Percentiles rank a stretch among this genome's conserved stretches.
These are phyloP conservation scores for Aspergillus brunneoviolaceus DNA, from an alignment of 2,329 filamentous ascomycete genomes.

Conservation along the genomic window DNA sequence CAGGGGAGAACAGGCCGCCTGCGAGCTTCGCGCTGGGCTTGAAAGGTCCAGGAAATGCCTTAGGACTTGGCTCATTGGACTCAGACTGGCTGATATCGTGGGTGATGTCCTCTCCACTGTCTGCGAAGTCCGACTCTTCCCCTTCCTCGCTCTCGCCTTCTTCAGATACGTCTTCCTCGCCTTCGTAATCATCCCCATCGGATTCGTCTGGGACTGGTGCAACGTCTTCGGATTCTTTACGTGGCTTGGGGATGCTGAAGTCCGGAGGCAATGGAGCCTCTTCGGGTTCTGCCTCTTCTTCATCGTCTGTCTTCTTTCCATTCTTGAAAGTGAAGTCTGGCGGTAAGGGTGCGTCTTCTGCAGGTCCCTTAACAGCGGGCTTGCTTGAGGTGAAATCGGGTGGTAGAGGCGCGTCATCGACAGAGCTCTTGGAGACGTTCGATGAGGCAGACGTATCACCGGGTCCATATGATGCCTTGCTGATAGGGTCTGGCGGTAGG, in stretches of 20 bases:
- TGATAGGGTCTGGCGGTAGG: slow-evolving; percentile 50
- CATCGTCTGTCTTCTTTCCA: slow-evolving; percentile 8
- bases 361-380: slow-evolving; percentile 13
- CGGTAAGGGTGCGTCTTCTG: slow-evolving; percentile 27
- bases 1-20: slow-evolving; percentile 43
- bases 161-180: slow-evolving; percentile 30
- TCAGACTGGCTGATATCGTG: slow-evolving; percentile 37
- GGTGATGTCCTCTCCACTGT: slow-evolving; percentile 49
- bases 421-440: slow-evolving; percentile 41
- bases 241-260: slow-evolving; percentile 24
- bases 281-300: slow-evolving; percentile 17
- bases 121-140: slow-evolving; percentile 42
- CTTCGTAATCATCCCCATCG: slow-evolving; percentile 35
- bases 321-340: slow-evolving; percentile 19
- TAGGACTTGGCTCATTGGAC: slow-evolving; percentile 34
- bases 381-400: slow-evolving; percentile 31
- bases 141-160: slow-evolving; percentile 16
- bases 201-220: slow-evolving; percentile 37
- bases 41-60: slow-evolving; percentile 47
- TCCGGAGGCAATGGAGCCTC: slow-evolving; percentile 30
- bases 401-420: slow-evolving; percentile 42
- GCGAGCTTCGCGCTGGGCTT: slow-evolving; percentile 38
- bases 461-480: slow-evolving; percentile 45
- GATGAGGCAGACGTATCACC: slow-evolving; percentile 52
- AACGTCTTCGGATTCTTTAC: slow-evolving; percentile 20